phyloP scores from a whole-genome alignment of 129 eudicot species.

The Erigeron canadensis region DNA sequence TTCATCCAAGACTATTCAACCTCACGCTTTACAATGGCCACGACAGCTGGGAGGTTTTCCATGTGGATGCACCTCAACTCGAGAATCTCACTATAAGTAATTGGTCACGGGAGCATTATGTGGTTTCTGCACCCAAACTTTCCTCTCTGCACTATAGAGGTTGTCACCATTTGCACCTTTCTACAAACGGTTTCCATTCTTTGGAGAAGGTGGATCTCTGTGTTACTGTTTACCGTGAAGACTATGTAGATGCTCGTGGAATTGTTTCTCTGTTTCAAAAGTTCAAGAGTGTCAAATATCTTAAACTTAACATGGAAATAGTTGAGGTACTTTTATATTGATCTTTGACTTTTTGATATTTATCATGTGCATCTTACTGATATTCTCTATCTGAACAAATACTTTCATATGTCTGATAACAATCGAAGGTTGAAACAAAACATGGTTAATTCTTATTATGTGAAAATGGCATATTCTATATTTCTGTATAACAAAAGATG shows the following conservation, averaged over 20 bases:
- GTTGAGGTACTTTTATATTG: constrained; percentile 6
- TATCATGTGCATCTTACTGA: background rate
- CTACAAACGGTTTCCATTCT: constrained; percentile 3
- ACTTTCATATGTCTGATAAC: background rate
- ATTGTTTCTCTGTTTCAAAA: constrained; percentile 9
- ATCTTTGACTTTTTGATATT: background rate
- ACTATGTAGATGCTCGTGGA: background rate
- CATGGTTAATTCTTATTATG: background rate
- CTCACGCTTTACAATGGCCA: background rate
- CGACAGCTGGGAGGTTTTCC: background rate
- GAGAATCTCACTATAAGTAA: background rate
- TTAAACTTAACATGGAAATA: constrained; percentile 6
- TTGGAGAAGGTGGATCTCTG: constrained; percentile 19
- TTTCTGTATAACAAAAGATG: background rate
- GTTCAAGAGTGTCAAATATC: constrained; percentile 9
- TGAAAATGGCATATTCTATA: background rate
- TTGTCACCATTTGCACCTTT: background rate
- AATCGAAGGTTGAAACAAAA: background rate
- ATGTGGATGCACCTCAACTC: constrained; percentile 20
- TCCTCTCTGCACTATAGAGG: background rate
- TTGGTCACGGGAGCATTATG: background rate
- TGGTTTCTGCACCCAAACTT: constrained; percentile 14
- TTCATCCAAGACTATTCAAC: constrained; percentile 7
- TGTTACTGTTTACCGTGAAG: background rate
- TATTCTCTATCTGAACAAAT: background rate